Conservation (phyloP, 2,329 filamentous ascomycete genomes). For the Paradendryphiella salina region DNA sequence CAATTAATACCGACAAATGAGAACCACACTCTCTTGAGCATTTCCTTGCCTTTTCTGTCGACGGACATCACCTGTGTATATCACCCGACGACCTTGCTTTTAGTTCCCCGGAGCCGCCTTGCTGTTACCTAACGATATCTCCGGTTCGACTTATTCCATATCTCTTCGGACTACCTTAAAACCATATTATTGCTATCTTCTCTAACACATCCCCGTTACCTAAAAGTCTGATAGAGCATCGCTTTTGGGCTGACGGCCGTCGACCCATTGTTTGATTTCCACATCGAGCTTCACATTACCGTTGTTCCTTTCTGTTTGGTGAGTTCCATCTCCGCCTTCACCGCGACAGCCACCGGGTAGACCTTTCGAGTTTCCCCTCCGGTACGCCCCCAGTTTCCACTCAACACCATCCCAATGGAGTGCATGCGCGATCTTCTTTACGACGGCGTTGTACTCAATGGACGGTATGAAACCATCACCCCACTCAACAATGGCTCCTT, state of each 20-base stretch:
- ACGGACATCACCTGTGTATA: slow-evolving; percentile 47
- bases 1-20: slow-evolving; percentile 50
- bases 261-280: slow-evolving; percentile 43
- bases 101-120: slow-evolving; percentile 34
- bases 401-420: slow-evolving; percentile 62
- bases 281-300: slow-evolving; percentile 30
- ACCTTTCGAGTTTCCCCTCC: slow-evolving; percentile 44
- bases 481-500: slow-evolving; percentile 98
- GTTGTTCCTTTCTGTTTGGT: slow-evolving; percentile 27
- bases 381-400: slow-evolving; percentile 26
- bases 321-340: slow-evolving; percentile 21
- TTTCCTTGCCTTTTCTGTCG: slow-evolving; percentile 49
- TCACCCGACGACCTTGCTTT: slow-evolving; percentile 44
- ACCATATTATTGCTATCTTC: slow-evolving; percentile 45
- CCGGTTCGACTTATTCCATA: slow-evolving; percentile 18
- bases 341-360: slow-evolving; percentile 38
- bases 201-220: slow-evolving; percentile 30
- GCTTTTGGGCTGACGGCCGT: slow-evolving; percentile 41
- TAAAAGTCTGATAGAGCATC: slow-evolving; percentile 48
- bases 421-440: slow-evolving; percentile 84
- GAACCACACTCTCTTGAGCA: slow-evolving; percentile 49
- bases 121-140: slow-evolving; percentile 40
- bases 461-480: slow-evolving; percentile 87
- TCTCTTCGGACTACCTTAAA: slow-evolving; percentile 31
- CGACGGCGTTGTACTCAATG: slow-evolving; percentile 77